Evolutionary conservation across 768 basidiomycete genomes (phyloP), one percentile per base, ranked within the genome.

Genomic region (Mrakia blollopis): DNA sequence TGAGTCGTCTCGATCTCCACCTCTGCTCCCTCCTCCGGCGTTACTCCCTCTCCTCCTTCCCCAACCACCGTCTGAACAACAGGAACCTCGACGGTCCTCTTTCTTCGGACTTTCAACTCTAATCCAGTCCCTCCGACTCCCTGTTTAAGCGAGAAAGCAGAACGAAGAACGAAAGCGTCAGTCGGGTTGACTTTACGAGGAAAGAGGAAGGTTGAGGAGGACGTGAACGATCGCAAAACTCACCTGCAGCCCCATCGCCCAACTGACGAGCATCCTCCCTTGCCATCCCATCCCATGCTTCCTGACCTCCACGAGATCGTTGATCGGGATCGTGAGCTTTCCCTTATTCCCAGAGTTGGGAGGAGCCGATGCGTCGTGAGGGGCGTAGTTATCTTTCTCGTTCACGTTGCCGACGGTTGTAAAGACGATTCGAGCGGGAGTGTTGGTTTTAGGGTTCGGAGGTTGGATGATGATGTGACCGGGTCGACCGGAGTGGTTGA

Each of bases 381-480:
- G 35, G 16, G 57, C 11, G 13, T 61, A 39, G 68, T 60, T 47
- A 39, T 70, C 75, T 32, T 60, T 57, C 9, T 13, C n/a, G 11
- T 57, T 39, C 23, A 50, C 69, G 70, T 61, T 69, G 2, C 44
- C 52, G 32, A 77, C 47, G 13, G 71, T 72, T 0, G 71, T 77
- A 23, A 77, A 77, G 50, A 70, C 61, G 50, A 77, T 77, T 0
- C 37, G 67, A 28, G 76, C 50, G 16, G 62, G 70, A 7, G 65
- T 54, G 3, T 39, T 21, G 30, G 41, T 61, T 10, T 16, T 37
- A 11, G 28, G 28, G n/a, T 57, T 68, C 9, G 52, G 35, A 14
- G 57, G 54, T 14, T 78, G 67, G 65, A 78, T 78, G 16, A 73
- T 63, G 57, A 78, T 73, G 54, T 74, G 73, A 2, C 77, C 77